These are phyloP conservation scores for Mallotus repandus DNA, from an alignment of 441 rosid species.

Conservation along the genomic window DNA sequence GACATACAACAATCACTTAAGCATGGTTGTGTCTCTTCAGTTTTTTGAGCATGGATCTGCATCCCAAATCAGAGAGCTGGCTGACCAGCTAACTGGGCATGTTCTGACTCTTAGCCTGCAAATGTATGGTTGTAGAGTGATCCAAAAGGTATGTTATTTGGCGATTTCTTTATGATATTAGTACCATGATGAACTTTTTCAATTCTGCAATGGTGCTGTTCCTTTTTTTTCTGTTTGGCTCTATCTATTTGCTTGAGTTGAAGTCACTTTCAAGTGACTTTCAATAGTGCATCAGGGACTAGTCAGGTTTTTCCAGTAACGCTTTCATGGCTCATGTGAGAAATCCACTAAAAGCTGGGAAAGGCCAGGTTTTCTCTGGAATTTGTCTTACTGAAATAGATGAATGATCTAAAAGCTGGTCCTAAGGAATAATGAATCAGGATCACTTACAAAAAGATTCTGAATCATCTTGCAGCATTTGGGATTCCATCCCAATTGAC, in stretches of 20 bases:
- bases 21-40: conserved; percentile 34
- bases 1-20: not conserved
- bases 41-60: conserved; percentile 82
- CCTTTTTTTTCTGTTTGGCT: not conserved
- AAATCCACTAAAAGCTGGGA: not conserved
- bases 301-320: not conserved
- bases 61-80: conserved; percentile 63
- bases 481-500: not conserved
- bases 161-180: not conserved
- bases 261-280: conserved; percentile 3
- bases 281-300: not conserved
- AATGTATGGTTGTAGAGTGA: conserved; percentile 88
- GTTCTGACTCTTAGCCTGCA: conserved; percentile 78
- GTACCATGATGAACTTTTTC: not conserved
- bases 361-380: not conserved
- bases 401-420: not conserved
- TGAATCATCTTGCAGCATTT: not conserved
- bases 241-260: not conserved
- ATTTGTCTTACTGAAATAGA: not conserved
- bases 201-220: not conserved
- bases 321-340: not conserved
- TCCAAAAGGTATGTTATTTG: conserved; percentile 57
- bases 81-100: conserved; percentile 67
- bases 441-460: conserved; percentile 2
- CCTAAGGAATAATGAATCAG: not conserved